These are phyloP conservation scores for Neopestalotiopsis rosae DNA, from an alignment of 2,329 filamentous ascomycete species.

Conservation along the genomic window DNA sequence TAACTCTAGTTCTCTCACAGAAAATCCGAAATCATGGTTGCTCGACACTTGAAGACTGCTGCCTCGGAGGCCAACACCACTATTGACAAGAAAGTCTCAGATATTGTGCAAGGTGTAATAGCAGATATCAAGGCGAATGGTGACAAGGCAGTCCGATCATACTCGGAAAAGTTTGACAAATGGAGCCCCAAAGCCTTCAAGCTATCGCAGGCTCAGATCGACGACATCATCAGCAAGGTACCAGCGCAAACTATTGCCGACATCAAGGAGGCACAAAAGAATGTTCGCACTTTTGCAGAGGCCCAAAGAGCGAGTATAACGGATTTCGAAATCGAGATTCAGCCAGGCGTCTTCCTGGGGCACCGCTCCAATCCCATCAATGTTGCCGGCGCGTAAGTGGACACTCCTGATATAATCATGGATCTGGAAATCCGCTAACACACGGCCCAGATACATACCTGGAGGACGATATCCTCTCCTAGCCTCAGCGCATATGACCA, in stretches of 20 bases:
- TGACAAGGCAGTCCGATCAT: constrained; percentile 52
- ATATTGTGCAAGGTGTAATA: constrained; percentile 54
- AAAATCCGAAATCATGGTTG: constrained; percentile 23
- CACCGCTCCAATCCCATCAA: constrained; percentile 56
- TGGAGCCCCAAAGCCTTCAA: constrained; percentile 56
- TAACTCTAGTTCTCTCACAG: not conserved
- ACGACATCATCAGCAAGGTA: constrained; percentile 48
- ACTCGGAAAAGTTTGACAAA: constrained; percentile 59
- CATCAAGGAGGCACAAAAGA: constrained; percentile 50
- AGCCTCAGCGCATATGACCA: constrained; percentile 60
- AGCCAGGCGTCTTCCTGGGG: constrained; percentile 54
- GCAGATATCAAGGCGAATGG: constrained; percentile 50
- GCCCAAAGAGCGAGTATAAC: constrained; percentile 50
- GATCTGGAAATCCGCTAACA: not conserved
- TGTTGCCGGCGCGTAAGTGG: constrained; percentile 46
- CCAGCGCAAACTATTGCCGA: constrained; percentile 47
- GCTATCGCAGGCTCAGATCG: constrained; percentile 49
- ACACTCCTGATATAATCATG: not conserved
- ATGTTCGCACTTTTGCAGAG: constrained; percentile 54
- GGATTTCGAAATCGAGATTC: constrained; percentile 58
- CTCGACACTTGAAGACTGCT: constrained; percentile 28
- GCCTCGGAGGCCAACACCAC: constrained; percentile 26
- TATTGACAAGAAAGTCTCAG: constrained; percentile 36
- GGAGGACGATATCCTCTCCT: constrained; percentile 58
- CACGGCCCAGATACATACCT: constrained; percentile 46